Evolutionary conservation across 1,139 yeast species (phyloP), one percentile per base, ranked within the genome.

Genomic region (Yamadazyma dendronema): DNA sequence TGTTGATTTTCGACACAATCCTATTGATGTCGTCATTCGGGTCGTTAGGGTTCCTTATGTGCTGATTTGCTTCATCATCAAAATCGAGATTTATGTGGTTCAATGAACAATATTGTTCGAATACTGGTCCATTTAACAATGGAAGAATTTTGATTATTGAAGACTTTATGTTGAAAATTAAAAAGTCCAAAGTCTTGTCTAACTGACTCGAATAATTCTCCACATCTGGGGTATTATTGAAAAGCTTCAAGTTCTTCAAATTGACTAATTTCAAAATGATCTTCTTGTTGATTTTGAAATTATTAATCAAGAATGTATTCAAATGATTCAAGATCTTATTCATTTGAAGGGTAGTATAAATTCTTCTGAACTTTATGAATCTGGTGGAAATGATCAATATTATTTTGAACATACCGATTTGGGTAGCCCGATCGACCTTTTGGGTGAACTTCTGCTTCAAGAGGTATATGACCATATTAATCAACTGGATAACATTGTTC

Each of bases 51-150:
- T 46, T 43, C 21, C 44, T 45, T 0, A 39, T 38, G 10, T 44
- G 37, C 5, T 33, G 34, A 3, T 19, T 19, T 5, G 41, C 48
- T 4, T 51, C 50, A 30, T 43, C 49, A 17, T 41, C 44, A 8
- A 57, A 37, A 5, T 50, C 53, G 17, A 54, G 29, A 36, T 62
- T 54, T 14, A 70, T 56, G 34, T 59, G 59, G 42, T 72, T 69
- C 13, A 70, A 60, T 23, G 53, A 50, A 42, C 72, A 67, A 42
- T 68, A 70, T 43, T 67, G 67, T 42, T 72, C 74, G 28, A 72
- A 53, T 8, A 62, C 49, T 1, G 59, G 62, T 0, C 76, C 75
- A 43, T 70, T 67, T 33, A 67, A 39, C 21, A 49, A 45, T 0
- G 74, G 72, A 7, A 71, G 42, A 8, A 70, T 41, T 19, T 57